These are phyloP conservation scores for Leptosphaerulina australis DNA, from an alignment of 2,329 filamentous ascomycete species.

Conservation along the genomic window DNA sequence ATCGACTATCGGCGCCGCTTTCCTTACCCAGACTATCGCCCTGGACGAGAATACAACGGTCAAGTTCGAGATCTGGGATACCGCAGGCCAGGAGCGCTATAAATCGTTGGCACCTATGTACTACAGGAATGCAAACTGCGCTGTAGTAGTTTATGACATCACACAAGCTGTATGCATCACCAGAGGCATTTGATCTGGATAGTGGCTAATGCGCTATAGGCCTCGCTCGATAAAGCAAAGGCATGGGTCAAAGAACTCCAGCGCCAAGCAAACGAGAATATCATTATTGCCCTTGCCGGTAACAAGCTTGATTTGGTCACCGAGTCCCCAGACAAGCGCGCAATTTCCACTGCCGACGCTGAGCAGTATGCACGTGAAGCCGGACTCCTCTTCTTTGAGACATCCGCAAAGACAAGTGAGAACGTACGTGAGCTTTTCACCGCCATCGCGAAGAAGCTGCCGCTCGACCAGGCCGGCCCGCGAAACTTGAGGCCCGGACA, in stretches of 20 bases:
- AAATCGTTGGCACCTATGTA: constrained; percentile 99
- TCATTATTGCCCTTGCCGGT: constrained; percentile 95
- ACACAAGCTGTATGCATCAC: constrained; percentile 83
- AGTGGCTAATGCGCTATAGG: constrained; percentile 59
- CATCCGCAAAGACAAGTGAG: constrained; percentile 94
- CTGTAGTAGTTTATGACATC: constrained; percentile 98
- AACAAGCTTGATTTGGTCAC: constrained; percentile 94
- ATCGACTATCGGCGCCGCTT: constrained; percentile 97
- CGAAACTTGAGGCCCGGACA: constrained; percentile 72
- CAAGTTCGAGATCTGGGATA: constrained; percentile 97
- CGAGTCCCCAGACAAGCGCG: constrained; percentile 94
- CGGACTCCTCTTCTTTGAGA: constrained; percentile 96
- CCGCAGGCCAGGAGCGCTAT: constrained; percentile 96
- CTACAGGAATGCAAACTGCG: constrained; percentile 99
- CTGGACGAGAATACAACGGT: constrained; percentile 98
- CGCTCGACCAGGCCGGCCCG: constrained; percentile 93
- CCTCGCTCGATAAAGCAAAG: constrained; percentile 98
- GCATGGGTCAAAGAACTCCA: constrained; percentile 99
- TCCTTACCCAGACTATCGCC: constrained; percentile 97
- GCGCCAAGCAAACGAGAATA: constrained; percentile 98
- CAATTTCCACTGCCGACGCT: constrained; percentile 85
- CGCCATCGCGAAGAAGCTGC: constrained; percentile 95
- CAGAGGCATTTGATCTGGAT: constrained; percentile 19
- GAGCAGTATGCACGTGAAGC: constrained; percentile 95
- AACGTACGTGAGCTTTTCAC: constrained; percentile 97